Base-by-base conservation (phyloP, 2,329 filamentous ascomycete genomes). In the Beauveria sp. region DNA sequence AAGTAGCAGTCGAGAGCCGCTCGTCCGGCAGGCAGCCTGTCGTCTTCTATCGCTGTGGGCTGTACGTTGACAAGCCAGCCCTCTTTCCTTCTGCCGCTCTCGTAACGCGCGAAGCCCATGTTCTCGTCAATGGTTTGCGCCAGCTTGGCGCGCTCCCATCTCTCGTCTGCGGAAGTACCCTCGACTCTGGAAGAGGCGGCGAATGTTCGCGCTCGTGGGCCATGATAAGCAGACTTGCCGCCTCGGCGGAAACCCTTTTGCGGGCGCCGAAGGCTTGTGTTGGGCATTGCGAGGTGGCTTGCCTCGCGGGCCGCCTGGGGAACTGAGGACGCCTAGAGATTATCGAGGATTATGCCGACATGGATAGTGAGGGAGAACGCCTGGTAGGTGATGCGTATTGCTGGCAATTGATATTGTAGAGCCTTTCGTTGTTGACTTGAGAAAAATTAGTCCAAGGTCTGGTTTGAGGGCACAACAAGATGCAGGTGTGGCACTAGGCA, bases 11-110 rank as follows among this genome's bases (percentile, higher is more conserved):
- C 94, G 61, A 99, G 85, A 9, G 91, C 94, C 1, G 94, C 89
- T 65, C 91, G 86, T 43, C 94, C 94, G 63, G 91, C 90, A 1
- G 89, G 87, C 51, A 90, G 83, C 67, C 91, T 90, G 18, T 92
- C 84, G 71, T 97, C 93, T 73, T 96, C 80, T 79, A 99, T 82
- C 14, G 86, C 85, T 0, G 94, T 97, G 44, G 92, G 87, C 72
- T 96, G 91, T 77, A 97, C 90, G 71, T 97, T 99, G 67, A 93
- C 91, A 4, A 99, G 84, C 94, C 94, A 99, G 65, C 96, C 92
- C 55, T 89, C 84, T 71, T 87, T 89, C 67, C 79, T 81, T 76
- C 88, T 91, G 71, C 89, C 94, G 37, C 90, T 87, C 66, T 99
- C 96, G 72, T 92, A 97, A 55, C 93, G 89, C 40, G 87, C 82